Evolutionary conservation across 805 yeast species (phyloP), one percentile per base, ranked within the genome.

Genomic region (Ogataea minuta): DNA sequence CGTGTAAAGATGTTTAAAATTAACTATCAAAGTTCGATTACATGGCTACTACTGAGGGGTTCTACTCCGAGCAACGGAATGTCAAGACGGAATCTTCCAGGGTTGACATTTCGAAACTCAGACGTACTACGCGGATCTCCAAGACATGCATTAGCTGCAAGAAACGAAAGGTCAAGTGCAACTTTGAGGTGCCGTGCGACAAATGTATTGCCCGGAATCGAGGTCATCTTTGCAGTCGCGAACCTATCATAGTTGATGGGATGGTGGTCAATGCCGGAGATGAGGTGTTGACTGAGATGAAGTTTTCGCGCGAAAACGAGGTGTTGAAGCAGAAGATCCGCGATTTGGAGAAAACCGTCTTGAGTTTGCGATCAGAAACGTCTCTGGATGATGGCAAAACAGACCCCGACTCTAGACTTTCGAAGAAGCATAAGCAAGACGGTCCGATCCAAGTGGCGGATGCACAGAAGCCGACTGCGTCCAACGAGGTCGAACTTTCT

Each of bases 91-190:
- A 23, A 25, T 17, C 31, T 15, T 9, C 27, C 1, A 23, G 28
- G 13, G 10, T 44, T 1, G 59, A 50, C 23, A 27, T 40, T 0
- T 25, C 52, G 11, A 54, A 48, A 21, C 25, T 58, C 1, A 49
- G 60, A 19, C 54, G 50, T 21, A 53, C 66, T 6, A 59, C 54
- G 16, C 56, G 74, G 25, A 59, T 62, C 6, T 62, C 71, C 5
- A 54, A 62, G 38, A 73, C 76, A 3, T 74, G 79, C 49, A 64
- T 61, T 39, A 62, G 63, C 36, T 74, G 79, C 50, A 60, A 73
- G 29, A 62, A 59, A 43, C 57, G 75, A 23, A 73, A 74, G 51
- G 71, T 70, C 36, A 72, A 70, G 45, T 74, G 79, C 50, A 68
- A 74, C 49, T 70, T 73, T 12, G 62, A 61, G 21, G 57, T 58